Evolutionary conservation across 495 filamentous ascomycete genomes (phyloP).

Genomic region (Tuber indicum): DNA sequence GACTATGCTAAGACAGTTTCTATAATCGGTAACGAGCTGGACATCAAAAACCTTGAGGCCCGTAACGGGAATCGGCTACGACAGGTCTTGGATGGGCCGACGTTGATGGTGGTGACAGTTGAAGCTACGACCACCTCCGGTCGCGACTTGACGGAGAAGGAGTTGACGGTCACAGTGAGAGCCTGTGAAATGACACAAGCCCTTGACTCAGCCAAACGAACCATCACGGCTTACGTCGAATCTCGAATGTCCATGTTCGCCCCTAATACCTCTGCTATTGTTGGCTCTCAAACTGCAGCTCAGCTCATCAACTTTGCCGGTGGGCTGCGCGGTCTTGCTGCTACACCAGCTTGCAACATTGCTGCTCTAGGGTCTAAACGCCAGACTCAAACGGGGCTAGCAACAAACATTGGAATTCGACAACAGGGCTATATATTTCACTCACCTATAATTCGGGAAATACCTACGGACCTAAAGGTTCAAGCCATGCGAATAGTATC

Average conservation of each 20-base stretch:
- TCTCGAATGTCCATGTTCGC: constrained; percentile 95
- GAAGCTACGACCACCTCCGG: constrained; percentile 87
- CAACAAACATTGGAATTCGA: constrained; percentile 85
- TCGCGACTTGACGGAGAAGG: constrained; percentile 62
- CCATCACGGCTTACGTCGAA: constrained; percentile 89
- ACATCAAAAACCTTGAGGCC: constrained; percentile 68
- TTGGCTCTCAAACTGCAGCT: constrained; percentile 91
- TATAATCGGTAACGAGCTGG: constrained; percentile 87
- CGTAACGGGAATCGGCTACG: constrained; percentile 71
- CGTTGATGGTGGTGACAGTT: constrained; percentile 91
- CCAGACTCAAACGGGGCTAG: constrained; percentile 73
- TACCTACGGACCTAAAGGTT: constrained; percentile 78
- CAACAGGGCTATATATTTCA: constrained; percentile 93
- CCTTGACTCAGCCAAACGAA: constrained; percentile 79
- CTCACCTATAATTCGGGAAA: constrained; percentile 73
- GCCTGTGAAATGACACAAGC: constrained; percentile 82
- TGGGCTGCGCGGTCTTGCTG: constrained; percentile 78
- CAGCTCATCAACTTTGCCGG: constrained; percentile 92
- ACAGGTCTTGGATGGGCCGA: constrained; percentile 74
- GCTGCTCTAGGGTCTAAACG: constrained; percentile 83
- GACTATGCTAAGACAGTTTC: constrained; percentile 95
- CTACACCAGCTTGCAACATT: constrained; percentile 88
- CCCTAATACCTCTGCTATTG: constrained; percentile 85
- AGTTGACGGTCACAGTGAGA: constrained; percentile 65
- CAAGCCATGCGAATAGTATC: constrained; percentile 95